phyloP scores from a whole-genome alignment of 768 basidiomycete species.

The Suillus decipiens region DNA sequence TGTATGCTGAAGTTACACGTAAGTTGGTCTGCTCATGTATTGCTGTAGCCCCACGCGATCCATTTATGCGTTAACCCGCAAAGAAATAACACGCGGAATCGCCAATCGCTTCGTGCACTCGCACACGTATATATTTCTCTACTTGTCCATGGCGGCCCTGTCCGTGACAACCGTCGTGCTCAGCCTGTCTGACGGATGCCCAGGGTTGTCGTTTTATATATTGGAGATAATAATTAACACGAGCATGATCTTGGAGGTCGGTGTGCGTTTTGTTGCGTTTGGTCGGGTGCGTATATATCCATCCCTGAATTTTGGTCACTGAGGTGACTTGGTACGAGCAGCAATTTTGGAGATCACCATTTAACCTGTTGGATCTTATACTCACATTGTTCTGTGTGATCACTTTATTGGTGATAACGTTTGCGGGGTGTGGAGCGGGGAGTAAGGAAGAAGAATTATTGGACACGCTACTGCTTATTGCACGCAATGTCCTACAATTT shows the following conservation, averaged over 20 bases:
- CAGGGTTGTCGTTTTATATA: slow-evolving; percentile 84
- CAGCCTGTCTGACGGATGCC: slow-evolving; percentile 82
- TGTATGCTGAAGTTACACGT: slow-evolving; percentile 15
- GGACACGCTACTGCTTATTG: slow-evolving; percentile 89
- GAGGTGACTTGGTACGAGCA: slow-evolving; percentile 29
- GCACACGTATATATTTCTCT: slow-evolving; percentile 82
- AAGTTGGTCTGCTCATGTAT: slow-evolving; percentile 15
- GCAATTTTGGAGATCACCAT: slow-evolving; percentile 98
- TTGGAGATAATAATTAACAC: slow-evolving; percentile 88
- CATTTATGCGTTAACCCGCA: slow-evolving; percentile 81
- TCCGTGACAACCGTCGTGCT: slow-evolving; percentile 86
- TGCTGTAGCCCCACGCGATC: slow-evolving; percentile 67
- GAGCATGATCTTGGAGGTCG: slow-evolving; percentile 93
- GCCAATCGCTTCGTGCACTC: slow-evolving; percentile 92
- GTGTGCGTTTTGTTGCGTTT: slow-evolving; percentile 88
- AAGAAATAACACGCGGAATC: slow-evolving; percentile 81
- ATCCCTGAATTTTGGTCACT: not conserved
- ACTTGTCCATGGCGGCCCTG: slow-evolving; percentile 85
- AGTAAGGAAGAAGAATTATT: slow-evolving; percentile 94
- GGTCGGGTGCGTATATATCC: slow-evolving; percentile 66
- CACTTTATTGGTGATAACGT: slow-evolving; percentile 85
- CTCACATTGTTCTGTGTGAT: slow-evolving; percentile 88
- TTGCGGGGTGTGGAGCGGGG: slow-evolving; percentile 78
- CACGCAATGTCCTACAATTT: slow-evolving; percentile 91
- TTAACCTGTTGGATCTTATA: slow-evolving; percentile 86